Evolutionary conservation across 164 flowering plant genomes (phyloP).

Genomic region (Vitis rupestris): DNA sequence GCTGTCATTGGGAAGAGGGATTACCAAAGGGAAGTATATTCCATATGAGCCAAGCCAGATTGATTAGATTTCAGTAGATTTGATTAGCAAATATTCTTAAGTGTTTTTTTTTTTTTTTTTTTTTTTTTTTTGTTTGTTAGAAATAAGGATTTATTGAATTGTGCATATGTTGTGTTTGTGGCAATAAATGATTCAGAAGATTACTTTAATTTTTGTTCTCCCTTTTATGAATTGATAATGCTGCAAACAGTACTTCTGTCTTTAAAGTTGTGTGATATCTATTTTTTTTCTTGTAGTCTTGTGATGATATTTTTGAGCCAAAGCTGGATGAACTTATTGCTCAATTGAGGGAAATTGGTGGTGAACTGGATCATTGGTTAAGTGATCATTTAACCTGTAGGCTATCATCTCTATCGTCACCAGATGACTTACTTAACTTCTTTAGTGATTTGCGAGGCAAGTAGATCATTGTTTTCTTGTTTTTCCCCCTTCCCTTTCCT

Average conservation of each 20-base stretch:
- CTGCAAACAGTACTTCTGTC: neutral
- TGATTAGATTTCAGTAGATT: no score
- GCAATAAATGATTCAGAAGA: no score
- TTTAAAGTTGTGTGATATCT: neutral
- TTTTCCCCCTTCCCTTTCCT: neutral
- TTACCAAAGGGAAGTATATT: no score
- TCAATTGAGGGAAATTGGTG: constrained; percentile 60
- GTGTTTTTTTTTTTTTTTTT: no score
- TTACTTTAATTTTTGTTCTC: no score
- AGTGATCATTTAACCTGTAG: constrained; percentile 50
- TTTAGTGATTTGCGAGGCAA: constrained; percentile 67
- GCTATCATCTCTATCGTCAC: constrained; percentile 55
- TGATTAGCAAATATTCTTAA: no score
- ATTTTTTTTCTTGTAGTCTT: constrained; percentile 42
- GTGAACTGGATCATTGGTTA: constrained; percentile 47
- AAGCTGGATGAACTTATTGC: constrained; percentile 58
- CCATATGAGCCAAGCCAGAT: no score
- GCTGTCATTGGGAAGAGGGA: no score
- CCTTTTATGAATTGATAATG: neutral
- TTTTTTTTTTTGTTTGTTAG: no score
- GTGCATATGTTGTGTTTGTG: no score
- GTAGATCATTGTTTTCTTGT: constrained; percentile 1
- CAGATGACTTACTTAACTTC: constrained; percentile 88
- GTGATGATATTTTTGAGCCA: constrained; percentile 82
- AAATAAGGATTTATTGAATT: no score